Evolutionary conservation across 768 basidiomycete species (phyloP).

Genomic region (Leccinum longicurvipes): DNA sequence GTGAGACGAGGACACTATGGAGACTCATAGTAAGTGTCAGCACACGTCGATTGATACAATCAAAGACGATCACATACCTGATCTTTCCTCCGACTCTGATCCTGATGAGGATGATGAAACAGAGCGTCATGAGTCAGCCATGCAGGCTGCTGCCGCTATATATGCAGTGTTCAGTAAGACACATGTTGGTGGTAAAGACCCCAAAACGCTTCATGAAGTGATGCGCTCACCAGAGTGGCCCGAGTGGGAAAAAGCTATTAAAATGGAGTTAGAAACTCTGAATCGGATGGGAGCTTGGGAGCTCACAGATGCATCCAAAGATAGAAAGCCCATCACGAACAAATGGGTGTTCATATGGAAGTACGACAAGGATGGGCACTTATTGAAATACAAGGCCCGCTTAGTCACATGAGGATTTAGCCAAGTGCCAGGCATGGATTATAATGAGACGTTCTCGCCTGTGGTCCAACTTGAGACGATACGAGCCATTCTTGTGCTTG

Average conservation of each 20-base stretch:
- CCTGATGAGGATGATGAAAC: too few species aligned
- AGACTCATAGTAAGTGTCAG: not conserved
- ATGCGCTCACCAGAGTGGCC: not conserved
- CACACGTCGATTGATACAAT: not conserved
- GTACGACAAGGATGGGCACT: not conserved
- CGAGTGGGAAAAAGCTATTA: constrained; percentile 3
- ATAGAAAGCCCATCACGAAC: constrained; percentile 23
- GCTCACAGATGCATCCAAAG: constrained; percentile 21
- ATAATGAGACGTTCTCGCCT: not conserved
- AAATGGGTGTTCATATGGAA: constrained; percentile 27
- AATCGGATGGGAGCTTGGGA: constrained; percentile 17
- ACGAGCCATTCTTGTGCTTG: not conserved
- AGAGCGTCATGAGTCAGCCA: too few species aligned
- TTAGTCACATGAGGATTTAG: not conserved
- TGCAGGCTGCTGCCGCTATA: not conserved
- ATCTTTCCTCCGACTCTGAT: too few species aligned
- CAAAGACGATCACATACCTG: too few species aligned
- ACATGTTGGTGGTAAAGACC: not conserved
- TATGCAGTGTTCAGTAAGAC: not conserved
- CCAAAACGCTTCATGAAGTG: not conserved
- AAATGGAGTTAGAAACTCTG: not conserved
- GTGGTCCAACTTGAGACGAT: not conserved
- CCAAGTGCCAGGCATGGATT: constrained; percentile 4
- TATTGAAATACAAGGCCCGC: not conserved
- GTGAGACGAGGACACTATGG: too few species aligned